Evolutionary conservation across 78 protist species (phyloP).

Genomic region (Pigoraptor vietnamica): DNA sequence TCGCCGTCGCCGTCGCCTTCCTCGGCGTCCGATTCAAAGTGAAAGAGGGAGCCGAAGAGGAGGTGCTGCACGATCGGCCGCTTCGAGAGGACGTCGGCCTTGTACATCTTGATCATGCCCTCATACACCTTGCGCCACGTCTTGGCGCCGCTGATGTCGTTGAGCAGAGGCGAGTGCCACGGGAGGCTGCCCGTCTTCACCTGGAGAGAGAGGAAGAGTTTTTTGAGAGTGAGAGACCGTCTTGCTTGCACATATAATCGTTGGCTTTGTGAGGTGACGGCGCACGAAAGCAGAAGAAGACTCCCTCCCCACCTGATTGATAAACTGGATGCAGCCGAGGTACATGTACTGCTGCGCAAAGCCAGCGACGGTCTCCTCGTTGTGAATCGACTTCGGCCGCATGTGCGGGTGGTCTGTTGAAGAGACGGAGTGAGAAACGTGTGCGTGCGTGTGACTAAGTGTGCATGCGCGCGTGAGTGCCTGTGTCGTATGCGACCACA

Average conservation of each 20-base stretch:
- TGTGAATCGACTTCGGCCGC: neutral
- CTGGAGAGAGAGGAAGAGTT: constrained; percentile 1
- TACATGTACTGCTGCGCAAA: constrained; percentile 47
- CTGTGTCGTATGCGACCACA: neutral
- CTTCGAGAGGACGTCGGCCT: constrained; percentile 74
- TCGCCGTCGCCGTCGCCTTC: neutral
- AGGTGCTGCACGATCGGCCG: constrained; percentile 87
- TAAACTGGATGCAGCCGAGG: constrained; percentile 44
- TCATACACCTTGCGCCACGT: constrained; percentile 49
- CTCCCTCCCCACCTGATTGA: neutral
- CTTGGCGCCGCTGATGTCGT: constrained; percentile 47
- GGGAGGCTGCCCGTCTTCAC: constrained; percentile 66
- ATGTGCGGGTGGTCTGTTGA: neutral
- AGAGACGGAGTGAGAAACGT: neutral
- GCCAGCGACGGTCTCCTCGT: neutral
- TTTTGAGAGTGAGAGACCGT: neutral
- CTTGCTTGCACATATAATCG: neutral
- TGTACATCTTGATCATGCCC: constrained; percentile 79
- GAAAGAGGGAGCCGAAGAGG: constrained; percentile 69
- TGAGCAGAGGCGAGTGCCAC: constrained; percentile 75
- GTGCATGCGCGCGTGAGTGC: neutral
- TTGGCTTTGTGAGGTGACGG: neutral
- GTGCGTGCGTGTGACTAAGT: neutral
- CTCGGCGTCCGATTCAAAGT: constrained; percentile 6
- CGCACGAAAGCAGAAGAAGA: neutral